Evolutionary conservation across 2,329 filamentous ascomycete genomes (phyloP), one percentile per base, ranked within the genome.

Genomic region (Byssochlamys sp.): DNA sequence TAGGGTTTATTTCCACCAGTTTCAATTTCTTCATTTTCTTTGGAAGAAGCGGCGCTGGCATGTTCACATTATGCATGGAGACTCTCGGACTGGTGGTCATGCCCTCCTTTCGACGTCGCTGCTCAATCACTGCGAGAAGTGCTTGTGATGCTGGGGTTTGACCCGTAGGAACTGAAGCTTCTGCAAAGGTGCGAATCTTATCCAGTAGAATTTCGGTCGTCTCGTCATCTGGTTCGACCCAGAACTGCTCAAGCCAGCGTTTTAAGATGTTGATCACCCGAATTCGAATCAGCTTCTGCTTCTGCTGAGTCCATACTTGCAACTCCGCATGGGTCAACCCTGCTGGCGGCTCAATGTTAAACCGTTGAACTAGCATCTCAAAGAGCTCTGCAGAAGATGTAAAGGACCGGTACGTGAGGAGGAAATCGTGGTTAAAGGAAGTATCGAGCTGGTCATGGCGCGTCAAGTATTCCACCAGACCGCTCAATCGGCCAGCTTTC

Each of bases 1-100:
- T 88, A 0, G 90, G 84, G 69, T 96, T 91, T 64, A 97, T 95
- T 70, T 96, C 91, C 54, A 96, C 76, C 74, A 96, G 95, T 72
- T 96, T 96, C 64, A 96, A 81, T 75, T 96, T 96, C 81, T 91
- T 95, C 89, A 96, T 91, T 71, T 96, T 95, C 79, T 94, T 95
- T 1, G 92, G 92, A 71, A 96, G 84, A 69, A 96, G 95, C 0
- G 92, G 90, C 31, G 87, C 78, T 2, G 91, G 91, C 2, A 89
- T 87, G 62, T 87, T 87, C 66, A 87, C 85, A 68, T 85, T 91
- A 57, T 91, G 78, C 0, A 89, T 95, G 63, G 91, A 84, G 7
- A 95, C 84, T 69, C 96, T 80, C 28, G 88, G 84, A 67, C 91
- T 89, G 3, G 86, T 86, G 25, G 88, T 85, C n/a, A 87, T 85